phyloP scores from a whole-genome alignment of 345 rosid species.

The Camelina neglecta region DNA sequence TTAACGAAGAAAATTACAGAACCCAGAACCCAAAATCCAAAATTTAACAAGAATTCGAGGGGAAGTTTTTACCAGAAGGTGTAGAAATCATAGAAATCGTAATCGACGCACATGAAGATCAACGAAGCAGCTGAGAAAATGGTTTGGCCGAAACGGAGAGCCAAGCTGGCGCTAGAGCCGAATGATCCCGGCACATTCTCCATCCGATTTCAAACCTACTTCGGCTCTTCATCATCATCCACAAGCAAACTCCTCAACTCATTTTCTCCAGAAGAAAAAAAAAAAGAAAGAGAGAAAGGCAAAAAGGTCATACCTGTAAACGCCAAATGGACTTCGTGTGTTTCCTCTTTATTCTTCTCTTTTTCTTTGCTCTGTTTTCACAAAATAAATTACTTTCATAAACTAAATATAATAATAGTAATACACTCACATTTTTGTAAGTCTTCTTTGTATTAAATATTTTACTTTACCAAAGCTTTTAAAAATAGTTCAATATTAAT shows the following conservation, averaged over 20 bases:
- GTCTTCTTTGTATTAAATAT: constrained; percentile 5
- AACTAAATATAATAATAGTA: constrained; percentile 3
- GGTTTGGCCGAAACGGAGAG: constrained; percentile 69
- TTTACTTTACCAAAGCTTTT: background rate
- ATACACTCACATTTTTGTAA: background rate
- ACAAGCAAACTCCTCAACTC: constrained; percentile 22
- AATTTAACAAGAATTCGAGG: background rate
- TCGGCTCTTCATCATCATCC: constrained; percentile 33
- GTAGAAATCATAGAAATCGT: constrained; percentile 57
- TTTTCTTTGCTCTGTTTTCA: constrained; percentile 14
- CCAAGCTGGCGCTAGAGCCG: constrained; percentile 74
- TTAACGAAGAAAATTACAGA: background rate
- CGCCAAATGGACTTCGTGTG: constrained; percentile 35
- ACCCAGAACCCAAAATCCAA: constrained; percentile 3
- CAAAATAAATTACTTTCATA: constrained; percentile 5
- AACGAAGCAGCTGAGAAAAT: constrained; percentile 60
- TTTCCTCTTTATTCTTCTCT: constrained; percentile 29
- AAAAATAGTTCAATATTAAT: background rate
- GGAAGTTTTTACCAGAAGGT: constrained; percentile 60
- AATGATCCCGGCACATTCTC: constrained; percentile 48
- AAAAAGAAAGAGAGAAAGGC: background rate
- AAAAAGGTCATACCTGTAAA: constrained; percentile 35
- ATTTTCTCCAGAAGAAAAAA: background rate
- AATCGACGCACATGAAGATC: constrained; percentile 60
- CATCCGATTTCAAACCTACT: constrained; percentile 26